Evolutionary conservation across 1,284 basidiomycete species (phyloP).

Genomic region (Acaromyces ingoldii): DNA sequence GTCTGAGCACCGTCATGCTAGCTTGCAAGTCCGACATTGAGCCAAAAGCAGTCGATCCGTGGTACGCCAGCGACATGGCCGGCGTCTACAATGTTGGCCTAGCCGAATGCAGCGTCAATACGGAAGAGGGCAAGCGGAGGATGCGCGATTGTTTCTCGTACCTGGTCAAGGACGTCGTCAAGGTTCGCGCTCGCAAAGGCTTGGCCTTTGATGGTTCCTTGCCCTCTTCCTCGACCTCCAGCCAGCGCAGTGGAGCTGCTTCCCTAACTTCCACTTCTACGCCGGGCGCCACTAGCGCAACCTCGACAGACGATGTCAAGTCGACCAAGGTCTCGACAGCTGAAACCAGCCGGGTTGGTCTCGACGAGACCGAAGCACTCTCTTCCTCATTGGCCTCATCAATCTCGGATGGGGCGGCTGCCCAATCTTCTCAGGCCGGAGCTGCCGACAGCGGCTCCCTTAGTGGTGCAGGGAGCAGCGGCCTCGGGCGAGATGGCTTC

Average conservation of each 20-base stretch:
- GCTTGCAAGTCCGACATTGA: conserved; percentile 46
- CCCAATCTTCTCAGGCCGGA: background rate
- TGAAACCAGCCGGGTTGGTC: too few species aligned
- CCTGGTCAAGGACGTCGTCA: conserved; percentile 45
- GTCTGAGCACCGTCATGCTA: conserved; percentile 43
- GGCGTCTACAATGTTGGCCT: conserved; percentile 43
- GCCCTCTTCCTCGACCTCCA: background rate
- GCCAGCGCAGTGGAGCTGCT: too few species aligned
- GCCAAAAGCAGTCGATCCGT: conserved; percentile 43
- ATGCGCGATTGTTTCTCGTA: conserved; percentile 48
- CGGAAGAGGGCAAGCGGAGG: conserved; percentile 46
- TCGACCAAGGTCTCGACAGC: too few species aligned
- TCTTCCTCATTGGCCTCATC: too few species aligned
- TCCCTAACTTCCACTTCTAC: too few species aligned
- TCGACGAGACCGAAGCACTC: too few species aligned
- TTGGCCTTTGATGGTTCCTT: too few species aligned
- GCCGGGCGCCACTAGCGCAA: background rate
- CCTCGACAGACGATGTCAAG: background rate
- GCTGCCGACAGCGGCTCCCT: conserved; percentile 3
- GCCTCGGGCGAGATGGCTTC: too few species aligned
- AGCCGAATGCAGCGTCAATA: conserved; percentile 41
- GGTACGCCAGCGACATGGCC: conserved; percentile 46
- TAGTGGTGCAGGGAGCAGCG: conserved; percentile 1
- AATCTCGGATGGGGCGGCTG: too few species aligned
- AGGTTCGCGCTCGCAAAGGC: conserved; percentile 24